Base-by-base conservation (phyloP, 2,329 filamentous ascomycete genomes). In the Epichloe brachyelytri region DNA sequence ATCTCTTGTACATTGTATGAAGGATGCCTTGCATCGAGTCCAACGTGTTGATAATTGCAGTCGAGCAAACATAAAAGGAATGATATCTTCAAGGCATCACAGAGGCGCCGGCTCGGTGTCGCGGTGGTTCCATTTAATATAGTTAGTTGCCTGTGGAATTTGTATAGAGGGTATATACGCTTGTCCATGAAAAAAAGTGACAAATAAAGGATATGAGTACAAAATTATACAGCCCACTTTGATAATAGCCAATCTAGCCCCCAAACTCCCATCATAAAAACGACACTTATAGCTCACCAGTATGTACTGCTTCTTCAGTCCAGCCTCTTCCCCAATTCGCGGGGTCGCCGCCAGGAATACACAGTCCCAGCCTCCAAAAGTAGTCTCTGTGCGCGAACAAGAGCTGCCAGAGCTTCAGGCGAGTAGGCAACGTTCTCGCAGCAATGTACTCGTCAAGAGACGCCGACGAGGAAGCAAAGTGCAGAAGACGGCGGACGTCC, bases 361-460 rank as follows among this genome's bases (percentile, higher is more conserved):
- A 98, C 34, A 97, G 71, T 0, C 93, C 93, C 49, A 98, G 67
- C 51, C 93, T 77, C 87, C 88, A 95, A 68, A 98, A 97, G 67
- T 98, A 98, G 69, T 98, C 93, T 39, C 93, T 75, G 69, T 98
- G 93, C 1, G 90, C 86, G 66, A 94, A 95, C 62, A 97, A 84
- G 7, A 96, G 71, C 68, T 95, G 82, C 88, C 91, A 95, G n/a
- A 94, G 76, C 65, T 85, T 86, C 59, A 90, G 65, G 66, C 78
- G 66, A 60, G 57, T 76, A 63, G 60, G 82, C 66, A 71, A 78
- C 74, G 68, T 82, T 14, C 82, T 56, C 19, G 54, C 52, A 39
- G 57, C 51, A 20, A 54, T 51, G 48, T 58, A 55, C 17, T 60
- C 60, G 15, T 56, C 40, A 12, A 54, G 51, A 10, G 68, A 52